These are phyloP conservation scores for Borealophlyctis nickersoniae DNA, from an alignment of 192 early-diverging fungal genomes.

Conservation along the genomic window DNA sequence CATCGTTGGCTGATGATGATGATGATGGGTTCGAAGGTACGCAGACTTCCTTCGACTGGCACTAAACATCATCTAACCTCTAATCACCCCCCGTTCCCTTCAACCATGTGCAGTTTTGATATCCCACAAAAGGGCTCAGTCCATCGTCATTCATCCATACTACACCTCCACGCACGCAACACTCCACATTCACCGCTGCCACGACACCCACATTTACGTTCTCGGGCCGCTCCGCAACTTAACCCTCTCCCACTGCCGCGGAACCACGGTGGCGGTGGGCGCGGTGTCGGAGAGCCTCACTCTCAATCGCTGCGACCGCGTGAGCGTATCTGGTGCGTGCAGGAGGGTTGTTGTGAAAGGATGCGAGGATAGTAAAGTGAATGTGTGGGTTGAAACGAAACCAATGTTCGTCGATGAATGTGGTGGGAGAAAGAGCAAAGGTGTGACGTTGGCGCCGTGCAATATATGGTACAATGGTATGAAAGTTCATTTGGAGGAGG, in stretches of 20 bases:
- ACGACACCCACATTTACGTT: constrained; percentile 1
- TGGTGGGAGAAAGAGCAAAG: background rate
- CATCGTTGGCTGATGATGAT: background rate
- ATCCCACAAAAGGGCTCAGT: background rate
- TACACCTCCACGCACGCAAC: background rate
- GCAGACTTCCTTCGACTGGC: background rate
- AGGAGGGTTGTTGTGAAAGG: background rate
- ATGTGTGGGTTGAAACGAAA: background rate
- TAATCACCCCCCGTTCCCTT: background rate
- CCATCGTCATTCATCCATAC: background rate
- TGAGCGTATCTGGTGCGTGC: background rate
- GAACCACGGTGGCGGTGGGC: constrained; percentile 6
- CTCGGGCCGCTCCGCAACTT: background rate
- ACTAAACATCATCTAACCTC: background rate
- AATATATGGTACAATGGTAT: background rate
- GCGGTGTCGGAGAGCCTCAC: background rate
- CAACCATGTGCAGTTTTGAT: background rate
- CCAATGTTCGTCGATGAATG: background rate
- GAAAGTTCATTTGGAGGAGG: background rate
- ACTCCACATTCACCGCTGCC: background rate
- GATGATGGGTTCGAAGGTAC: background rate
- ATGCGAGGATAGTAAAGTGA: background rate
- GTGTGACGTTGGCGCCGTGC: background rate
- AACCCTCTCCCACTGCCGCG: background rate
- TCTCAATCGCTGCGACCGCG: background rate